These are phyloP conservation scores for Baorangia bicolor DNA, from an alignment of 768 basidiomycete genomes.

Conservation along the genomic window DNA sequence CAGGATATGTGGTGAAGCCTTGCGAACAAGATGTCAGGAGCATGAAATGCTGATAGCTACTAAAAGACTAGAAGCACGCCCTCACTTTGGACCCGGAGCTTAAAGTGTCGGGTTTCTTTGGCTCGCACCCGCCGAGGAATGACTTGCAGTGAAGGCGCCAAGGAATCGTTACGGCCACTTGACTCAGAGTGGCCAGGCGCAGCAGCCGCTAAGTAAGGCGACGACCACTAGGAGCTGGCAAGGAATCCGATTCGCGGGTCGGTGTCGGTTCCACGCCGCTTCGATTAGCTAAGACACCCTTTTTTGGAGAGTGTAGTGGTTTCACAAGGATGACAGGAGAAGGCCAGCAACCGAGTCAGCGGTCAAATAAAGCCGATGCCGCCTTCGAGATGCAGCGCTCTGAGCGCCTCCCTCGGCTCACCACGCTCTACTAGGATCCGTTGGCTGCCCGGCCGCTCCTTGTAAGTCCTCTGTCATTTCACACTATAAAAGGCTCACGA, in stretches of 20 bases:
- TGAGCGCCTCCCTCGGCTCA: slow-evolving; percentile 15
- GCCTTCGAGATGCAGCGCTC: slow-evolving; percentile 21
- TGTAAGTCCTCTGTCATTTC: slow-evolving; percentile 16
- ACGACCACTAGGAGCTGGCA: no score
- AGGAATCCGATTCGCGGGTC: not conserved
- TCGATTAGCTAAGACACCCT: slow-evolving; percentile 20
- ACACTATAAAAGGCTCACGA: slow-evolving; percentile 27
- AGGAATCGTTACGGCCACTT: not conserved
- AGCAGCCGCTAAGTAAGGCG: no score
- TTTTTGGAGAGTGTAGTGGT: slow-evolving; percentile 16
- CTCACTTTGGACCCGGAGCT: not conserved
- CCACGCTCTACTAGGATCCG: slow-evolving; percentile 25
- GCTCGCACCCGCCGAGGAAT: not conserved
- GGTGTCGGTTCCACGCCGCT: not conserved
- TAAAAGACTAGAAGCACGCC: not conserved
- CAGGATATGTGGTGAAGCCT: not conserved
- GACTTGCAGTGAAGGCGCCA: not conserved
- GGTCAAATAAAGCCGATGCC: slow-evolving; percentile 31
- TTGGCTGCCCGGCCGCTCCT: slow-evolving; percentile 19
- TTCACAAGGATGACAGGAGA: not conserved
- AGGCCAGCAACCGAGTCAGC: slow-evolving; percentile 13
- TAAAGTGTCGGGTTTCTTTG: not conserved
- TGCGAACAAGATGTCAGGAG: not conserved
- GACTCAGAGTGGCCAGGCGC: no score
- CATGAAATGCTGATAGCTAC: not conserved